Evolutionary conservation across 768 basidiomycete genomes (phyloP), one percentile per base, ranked within the genome.

Genomic region (Collybiopsis confluens): DNA sequence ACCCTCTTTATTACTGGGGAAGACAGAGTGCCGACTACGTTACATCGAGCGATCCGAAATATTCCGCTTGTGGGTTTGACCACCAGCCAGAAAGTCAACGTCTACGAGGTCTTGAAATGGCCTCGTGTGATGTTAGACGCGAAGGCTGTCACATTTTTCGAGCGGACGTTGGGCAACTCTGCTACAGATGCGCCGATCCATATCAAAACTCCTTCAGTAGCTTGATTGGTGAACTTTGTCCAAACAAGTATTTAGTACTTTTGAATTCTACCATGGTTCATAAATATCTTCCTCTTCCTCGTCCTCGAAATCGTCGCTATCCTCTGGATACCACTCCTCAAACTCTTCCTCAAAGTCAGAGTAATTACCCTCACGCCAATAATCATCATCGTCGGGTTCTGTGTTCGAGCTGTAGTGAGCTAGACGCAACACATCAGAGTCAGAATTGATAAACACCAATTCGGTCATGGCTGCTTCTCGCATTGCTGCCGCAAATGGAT

Each of bases 51-150:
- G 3, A 80, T 84, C 47, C 70, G 77, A 35, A 95, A 95, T 68
- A 72, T 98, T 21, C 79, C 79, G n/a, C 76, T 78, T 45, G 77
- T 90, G 23, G 81, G 84, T 43, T 70, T 88, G 43, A 75, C 76
- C 36, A 82, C 81, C 2, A 83, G 82, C 16, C 72, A 82, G 36
- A 80, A 91, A 44, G 71, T 92, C 52, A 82, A 76, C 20, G 85
- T 96, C 15, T 95, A 91, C 69, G 88, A 96, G 63, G 65, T 91
- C 38, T 69, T 98, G 62, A 88, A 83, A 68, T 92, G 92, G 83
- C 82, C 84, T 54, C 82, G 89, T 61, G 69, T 94, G 27, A 75
- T 97, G 33, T 62, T 98, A 65, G 95, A 98, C 63, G 63, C 88
- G 56, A 79, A 82, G 51, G 92, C 92, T 2, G 84, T 94, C n/a